Conservation (phyloP, 2,329 filamentous ascomycete genomes). For the Fusarium sp. region DNA sequence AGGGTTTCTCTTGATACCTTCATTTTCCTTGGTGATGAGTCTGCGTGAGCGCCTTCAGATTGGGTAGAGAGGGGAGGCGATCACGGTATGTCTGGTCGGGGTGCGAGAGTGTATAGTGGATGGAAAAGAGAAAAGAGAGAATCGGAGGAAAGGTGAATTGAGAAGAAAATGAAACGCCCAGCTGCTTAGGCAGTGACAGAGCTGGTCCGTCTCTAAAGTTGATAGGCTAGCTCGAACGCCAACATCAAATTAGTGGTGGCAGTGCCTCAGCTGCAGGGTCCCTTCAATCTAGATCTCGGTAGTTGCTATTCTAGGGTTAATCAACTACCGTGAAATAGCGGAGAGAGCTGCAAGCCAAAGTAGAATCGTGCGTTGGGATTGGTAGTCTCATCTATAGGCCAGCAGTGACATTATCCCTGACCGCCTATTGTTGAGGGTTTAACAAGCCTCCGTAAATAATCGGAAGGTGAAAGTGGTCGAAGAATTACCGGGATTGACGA, state of each 20-base stretch:
- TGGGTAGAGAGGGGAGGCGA: background rate
- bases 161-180: background rate
- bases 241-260: background rate
- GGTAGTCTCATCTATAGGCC: background rate
- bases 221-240: background rate
- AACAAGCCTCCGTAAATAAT: background rate
- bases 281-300: background rate
- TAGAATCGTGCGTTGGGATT: background rate
- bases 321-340: background rate
- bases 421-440: background rate
- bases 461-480: background rate
- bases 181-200: background rate
- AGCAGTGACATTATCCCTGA: background rate
- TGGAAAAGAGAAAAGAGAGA: background rate
- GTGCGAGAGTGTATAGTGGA: background rate
- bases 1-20: background rate
- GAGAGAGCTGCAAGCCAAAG: background rate
- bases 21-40: background rate
- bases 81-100: background rate
- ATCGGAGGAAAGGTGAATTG: background rate
- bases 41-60: background rate
- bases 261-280: background rate
- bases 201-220: background rate
- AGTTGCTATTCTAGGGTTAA: background rate
- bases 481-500: background rate